Conservation (phyloP, 1,139 yeast genomes). For the Hemisphaericaspora subhashii region DNA sequence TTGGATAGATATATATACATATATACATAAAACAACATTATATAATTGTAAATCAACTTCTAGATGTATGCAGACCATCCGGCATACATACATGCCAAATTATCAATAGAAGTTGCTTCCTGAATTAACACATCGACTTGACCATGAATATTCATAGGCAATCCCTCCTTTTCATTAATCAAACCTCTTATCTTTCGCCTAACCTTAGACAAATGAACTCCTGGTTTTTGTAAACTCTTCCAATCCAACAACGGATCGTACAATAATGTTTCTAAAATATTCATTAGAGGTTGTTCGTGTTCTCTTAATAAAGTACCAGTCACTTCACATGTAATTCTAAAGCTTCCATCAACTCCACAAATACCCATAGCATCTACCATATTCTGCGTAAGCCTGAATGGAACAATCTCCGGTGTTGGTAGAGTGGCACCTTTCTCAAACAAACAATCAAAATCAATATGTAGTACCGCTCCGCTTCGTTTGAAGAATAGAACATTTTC, state of each 20-base stretch:
- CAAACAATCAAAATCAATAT: constrained; percentile 94
- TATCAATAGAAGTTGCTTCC: constrained; percentile 73
- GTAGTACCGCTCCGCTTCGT: constrained; percentile 76
- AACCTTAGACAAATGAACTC: constrained; percentile 70
- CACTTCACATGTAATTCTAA: constrained; percentile 83
- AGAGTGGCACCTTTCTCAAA: constrained; percentile 80
- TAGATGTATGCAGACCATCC: constrained; percentile 84
- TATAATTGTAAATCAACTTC: not conserved
- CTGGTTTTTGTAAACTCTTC: constrained; percentile 52
- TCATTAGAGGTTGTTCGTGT: constrained; percentile 87
- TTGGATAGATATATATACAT: too few relatives aligned
- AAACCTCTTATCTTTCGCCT: constrained; percentile 81
- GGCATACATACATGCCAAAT: constrained; percentile 81
- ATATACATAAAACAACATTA: not conserved
- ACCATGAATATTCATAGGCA: constrained; percentile 87
- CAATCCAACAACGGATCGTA: constrained; percentile 89
- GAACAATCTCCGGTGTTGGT: constrained; percentile 88
- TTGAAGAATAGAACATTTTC: constrained; percentile 82
- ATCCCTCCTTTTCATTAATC: constrained; percentile 74
- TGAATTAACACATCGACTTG: constrained; percentile 89
- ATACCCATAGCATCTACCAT: constrained; percentile 92
- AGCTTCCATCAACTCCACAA: constrained; percentile 87
- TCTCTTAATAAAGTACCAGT: constrained; percentile 70
- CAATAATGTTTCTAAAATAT: constrained; percentile 85
- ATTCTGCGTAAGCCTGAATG: constrained; percentile 86